Base-by-base conservation (phyloP, 805 yeast species). In the Saturnispora silvae region DNA sequence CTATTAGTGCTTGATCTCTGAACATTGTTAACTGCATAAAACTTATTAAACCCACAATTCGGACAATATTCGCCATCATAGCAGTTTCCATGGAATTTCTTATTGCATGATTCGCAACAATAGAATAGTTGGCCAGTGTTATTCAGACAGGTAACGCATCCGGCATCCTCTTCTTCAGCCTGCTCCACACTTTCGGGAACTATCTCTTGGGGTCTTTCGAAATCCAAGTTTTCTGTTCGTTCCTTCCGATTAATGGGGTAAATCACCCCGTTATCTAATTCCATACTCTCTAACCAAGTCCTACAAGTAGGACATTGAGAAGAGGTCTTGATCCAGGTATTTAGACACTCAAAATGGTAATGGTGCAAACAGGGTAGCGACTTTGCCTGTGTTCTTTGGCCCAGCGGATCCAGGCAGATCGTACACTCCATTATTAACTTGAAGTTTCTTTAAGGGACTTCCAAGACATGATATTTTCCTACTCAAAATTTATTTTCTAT, bases 261-360 rank as follows among this genome's bases (percentile, higher is more conserved):
- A 6, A 15, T 34, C 7, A 27, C 27, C 13, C 34, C 37, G 2
- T 28, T 19, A 20, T 37, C 36, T 14, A 32, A 24, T 4, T 10
- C 28, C 36, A 31, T 37, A 20, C 40, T 29, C 25, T 14, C 33
- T 14, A 29, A 14, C 35, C 19, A 43, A n/a, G 29, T 34, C 33
- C 37, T 38, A 38, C 20, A 38, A 25, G 33, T 39, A 13, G 64
- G 47, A 37, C 65, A 60, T 38, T 55, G 50, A 5, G 65, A 63
- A 11, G 60, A 54, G 30, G 57, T 47, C 37, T 52, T 50, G 2
- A 59, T 45, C 65, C 65, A 60, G 27, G 57, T 54, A 28, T 45
- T 46, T 31, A 60, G 55, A 38, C 65, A 60, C 26, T 52, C 54
- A 35, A 52, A 56, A 36, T 60, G 65, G 31, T 59, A 60, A 22